These are phyloP conservation scores for Drosera spatulata DNA, from an alignment of 179 eudicot species.

Conservation along the genomic window DNA sequence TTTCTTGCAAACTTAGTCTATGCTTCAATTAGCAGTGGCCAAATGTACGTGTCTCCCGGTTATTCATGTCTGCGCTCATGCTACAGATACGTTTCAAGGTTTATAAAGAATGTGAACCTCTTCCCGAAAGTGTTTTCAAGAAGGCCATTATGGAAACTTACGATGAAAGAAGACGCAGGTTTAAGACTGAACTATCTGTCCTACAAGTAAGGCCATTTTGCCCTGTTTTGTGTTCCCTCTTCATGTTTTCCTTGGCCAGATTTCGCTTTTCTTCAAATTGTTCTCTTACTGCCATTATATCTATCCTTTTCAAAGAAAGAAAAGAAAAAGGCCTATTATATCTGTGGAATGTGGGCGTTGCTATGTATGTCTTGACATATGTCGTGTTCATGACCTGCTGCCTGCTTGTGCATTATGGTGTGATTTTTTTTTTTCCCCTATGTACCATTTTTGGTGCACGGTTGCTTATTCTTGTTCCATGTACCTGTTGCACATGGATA, in stretches of 20 bases:
- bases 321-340: too few relatives aligned
- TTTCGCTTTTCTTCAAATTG: not conserved
- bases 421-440: too few relatives aligned
- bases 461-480: too few relatives aligned
- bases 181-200: conserved; percentile 51
- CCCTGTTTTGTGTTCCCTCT: not conserved
- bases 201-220: conserved; percentile 35
- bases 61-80: conserved; percentile 4
- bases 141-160: conserved; percentile 65
- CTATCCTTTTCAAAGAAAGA: not conserved
- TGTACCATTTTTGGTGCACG: too few relatives aligned
- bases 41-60: not conserved
- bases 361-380: too few relatives aligned
- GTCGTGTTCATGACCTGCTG: too few relatives aligned
- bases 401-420: too few relatives aligned
- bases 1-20: not conserved
- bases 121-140: conserved; percentile 58
- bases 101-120: conserved; percentile 53
- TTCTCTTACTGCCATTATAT: not conserved
- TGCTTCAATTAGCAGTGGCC: not conserved
- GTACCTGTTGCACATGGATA: too few relatives aligned
- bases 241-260: not conserved
- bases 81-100: conserved; percentile 67
- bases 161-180: conserved; percentile 46
- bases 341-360: too few relatives aligned